Percentiles rank a stretch among this genome's conserved stretches.
phyloP scores from a whole-genome alignment of 345 rosid genomes.

The Eucalyptus paniculata region DNA sequence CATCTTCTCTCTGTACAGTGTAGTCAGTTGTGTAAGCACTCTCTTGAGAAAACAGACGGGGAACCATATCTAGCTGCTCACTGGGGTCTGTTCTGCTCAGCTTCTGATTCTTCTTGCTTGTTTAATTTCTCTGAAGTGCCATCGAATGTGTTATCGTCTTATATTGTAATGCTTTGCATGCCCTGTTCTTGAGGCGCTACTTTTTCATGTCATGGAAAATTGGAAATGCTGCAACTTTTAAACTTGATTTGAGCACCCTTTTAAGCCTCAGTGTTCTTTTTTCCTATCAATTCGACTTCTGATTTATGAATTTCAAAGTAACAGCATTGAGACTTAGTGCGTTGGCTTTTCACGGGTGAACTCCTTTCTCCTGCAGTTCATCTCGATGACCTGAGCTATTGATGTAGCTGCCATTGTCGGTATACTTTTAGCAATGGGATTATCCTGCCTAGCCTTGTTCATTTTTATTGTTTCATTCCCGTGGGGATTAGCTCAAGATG shows the following conservation, averaged over 20 bases:
- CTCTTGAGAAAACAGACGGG: neutral
- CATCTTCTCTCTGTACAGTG: neutral
- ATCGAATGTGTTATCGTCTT: neutral
- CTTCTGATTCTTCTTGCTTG: neutral
- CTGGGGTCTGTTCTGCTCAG: neutral
- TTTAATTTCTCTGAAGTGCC: neutral
- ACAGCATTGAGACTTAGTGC: neutral
- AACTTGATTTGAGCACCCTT: neutral
- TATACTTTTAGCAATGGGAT: slow-evolving; percentile 27
- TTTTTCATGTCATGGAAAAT: neutral
- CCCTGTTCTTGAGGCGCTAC: neutral
- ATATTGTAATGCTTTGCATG: neutral
- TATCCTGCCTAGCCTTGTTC: slow-evolving; percentile 9
- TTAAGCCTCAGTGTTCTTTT: neutral
- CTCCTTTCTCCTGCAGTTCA: neutral
- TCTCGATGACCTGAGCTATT: neutral
- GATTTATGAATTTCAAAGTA: neutral
- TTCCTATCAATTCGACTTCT: neutral
- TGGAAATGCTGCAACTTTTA: neutral
- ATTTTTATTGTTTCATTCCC: slow-evolving; percentile 29
- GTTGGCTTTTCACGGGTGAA: neutral
- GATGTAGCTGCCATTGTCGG: neutral
- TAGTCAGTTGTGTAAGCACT: neutral
- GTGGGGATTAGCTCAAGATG: slow-evolving; percentile 29
- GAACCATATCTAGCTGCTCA: neutral